These are phyloP conservation scores for Fabrea salina DNA, from an alignment of 169 alveolate species.

Conservation along the genomic window DNA sequence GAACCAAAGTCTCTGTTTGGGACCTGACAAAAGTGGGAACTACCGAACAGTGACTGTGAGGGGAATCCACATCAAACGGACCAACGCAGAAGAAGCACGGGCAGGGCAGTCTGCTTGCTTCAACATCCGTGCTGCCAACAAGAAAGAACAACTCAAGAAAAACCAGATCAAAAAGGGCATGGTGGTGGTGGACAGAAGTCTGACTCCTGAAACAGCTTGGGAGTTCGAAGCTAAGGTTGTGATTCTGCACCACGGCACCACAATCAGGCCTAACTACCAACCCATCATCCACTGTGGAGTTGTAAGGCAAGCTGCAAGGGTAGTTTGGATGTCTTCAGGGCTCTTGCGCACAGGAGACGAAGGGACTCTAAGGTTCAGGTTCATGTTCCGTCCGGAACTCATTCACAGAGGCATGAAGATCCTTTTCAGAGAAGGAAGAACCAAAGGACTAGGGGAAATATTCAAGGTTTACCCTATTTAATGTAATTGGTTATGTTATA, in stretches of 20 bases:
- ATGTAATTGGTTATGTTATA: too few relatives aligned
- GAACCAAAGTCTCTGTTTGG: conserved; percentile 60
- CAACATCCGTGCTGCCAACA: conserved; percentile 61
- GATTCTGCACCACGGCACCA: conserved; percentile 79
- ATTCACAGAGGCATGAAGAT: conserved; percentile 60
- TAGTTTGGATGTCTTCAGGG: conserved; percentile 56
- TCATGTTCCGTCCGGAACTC: conserved; percentile 76
- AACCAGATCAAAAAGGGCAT: conserved; percentile 70
- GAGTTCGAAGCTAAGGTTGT: conserved; percentile 80
- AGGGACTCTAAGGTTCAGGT: conserved; percentile 69
- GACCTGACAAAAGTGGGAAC: conserved; percentile 77
- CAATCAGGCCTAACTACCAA: conserved; percentile 73
- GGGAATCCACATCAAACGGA: conserved; percentile 72
- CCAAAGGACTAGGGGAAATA: conserved; percentile 73
- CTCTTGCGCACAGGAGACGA: conserved; percentile 74
- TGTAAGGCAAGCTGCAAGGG: conserved; percentile 77
- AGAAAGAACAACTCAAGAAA: conserved; percentile 61
- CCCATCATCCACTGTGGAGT: conserved; percentile 83
- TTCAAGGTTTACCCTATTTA: neutral
- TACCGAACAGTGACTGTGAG: conserved; percentile 66
- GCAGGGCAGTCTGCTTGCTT: conserved; percentile 74
- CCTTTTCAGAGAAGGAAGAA: conserved; percentile 86
- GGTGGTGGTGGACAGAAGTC: conserved; percentile 63
- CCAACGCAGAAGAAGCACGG: conserved; percentile 57
- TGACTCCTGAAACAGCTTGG: conserved; percentile 48